phyloP scores from a whole-genome alignment of 352 stramenopile genomes.

The Globisporangium heterothallicum region DNA sequence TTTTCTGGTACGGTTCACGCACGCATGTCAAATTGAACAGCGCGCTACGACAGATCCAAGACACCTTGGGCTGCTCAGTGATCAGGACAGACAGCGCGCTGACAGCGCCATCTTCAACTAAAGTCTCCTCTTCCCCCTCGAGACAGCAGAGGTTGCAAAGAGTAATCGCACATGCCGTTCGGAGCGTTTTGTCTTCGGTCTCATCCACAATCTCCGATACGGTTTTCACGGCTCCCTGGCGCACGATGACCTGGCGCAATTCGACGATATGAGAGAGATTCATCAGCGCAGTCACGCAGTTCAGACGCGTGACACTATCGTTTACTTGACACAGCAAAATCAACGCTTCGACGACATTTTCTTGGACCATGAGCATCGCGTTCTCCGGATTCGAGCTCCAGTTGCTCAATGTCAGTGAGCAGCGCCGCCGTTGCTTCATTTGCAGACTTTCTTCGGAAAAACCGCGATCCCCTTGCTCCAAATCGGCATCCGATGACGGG shows the following conservation, averaged over 20 bases:
- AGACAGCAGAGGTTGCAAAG: constrained; percentile 85
- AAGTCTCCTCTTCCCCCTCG: constrained; percentile 60
- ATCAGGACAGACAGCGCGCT: constrained; percentile 78
- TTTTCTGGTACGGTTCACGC: constrained; percentile 77
- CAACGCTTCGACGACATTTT: constrained; percentile 83
- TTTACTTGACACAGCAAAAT: constrained; percentile 70
- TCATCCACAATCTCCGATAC: constrained; percentile 68
- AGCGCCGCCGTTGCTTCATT: constrained; percentile 50
- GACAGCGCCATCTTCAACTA: constrained; percentile 83
- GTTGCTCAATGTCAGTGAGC: constrained; percentile 80
- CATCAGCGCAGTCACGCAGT: constrained; percentile 85
- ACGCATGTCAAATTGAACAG: constrained; percentile 90
- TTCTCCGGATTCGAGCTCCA: constrained; percentile 87
- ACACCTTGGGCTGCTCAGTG: constrained; percentile 61
- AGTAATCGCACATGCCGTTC: constrained; percentile 78
- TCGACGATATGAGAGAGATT: constrained; percentile 75
- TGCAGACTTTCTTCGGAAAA: constrained; percentile 22
- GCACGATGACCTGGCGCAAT: constrained; percentile 49
- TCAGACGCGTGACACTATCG: constrained; percentile 47
- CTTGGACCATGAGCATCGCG: constrained; percentile 78
- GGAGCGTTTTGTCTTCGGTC: constrained; percentile 53
- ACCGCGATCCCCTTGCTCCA: neutral
- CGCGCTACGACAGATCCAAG: constrained; percentile 58
- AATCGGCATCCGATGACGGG: neutral
- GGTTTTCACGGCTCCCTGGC: constrained; percentile 69